Evolutionary conservation across 75 land plant genomes (phyloP), one percentile per base, ranked within the genome.

Genomic region (Isoetes taiwanensis): DNA sequence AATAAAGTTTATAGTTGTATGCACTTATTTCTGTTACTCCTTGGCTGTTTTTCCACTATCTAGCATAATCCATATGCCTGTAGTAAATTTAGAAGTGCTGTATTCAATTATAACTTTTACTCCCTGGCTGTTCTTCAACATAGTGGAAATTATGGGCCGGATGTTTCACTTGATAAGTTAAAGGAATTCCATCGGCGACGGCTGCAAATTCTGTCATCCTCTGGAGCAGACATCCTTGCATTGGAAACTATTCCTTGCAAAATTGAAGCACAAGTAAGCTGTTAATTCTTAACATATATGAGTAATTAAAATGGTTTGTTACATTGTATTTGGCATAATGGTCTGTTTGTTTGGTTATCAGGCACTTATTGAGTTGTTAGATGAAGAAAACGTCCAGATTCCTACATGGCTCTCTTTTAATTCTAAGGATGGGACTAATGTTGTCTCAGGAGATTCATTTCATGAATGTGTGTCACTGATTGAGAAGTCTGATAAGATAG

Each of bases 341-440:
- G n/a, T n/a, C n/a, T n/a, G n/a, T n/a, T n/a, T n/a, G n/a, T n/a
- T n/a, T n/a, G n/a, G n/a, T n/a, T n/a, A n/a, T n/a, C 71, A 88
- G 98, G 98, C 96, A 41, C 93, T 81, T 69, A 72, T 65, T 24
- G 86, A 93, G 57, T 65, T 93, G 48, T 65, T 93, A 25, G 77
- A 79, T 54, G 98, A 93, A 69, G 72, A 71, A 50, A 59, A 79
- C 42, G 66, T 93, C 32, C 66, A 69, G 26, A 73, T 80, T 30
- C 98, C 98, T 41, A 84, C 85, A 41, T 93, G 98, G 98, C 53
- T 93, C 58, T 72, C 98, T n/a, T 93, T 93, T 62, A 93, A 77
- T 53, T 93, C 96, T 0, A 93, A 84, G 65, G 94, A 87, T 69
- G 88, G 89, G 29, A 65, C 69, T 32, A 78, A 80, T 64, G 82